Conservation (phyloP, 805 yeast genomes). For the Hanseniaspora lindneri region DNA sequence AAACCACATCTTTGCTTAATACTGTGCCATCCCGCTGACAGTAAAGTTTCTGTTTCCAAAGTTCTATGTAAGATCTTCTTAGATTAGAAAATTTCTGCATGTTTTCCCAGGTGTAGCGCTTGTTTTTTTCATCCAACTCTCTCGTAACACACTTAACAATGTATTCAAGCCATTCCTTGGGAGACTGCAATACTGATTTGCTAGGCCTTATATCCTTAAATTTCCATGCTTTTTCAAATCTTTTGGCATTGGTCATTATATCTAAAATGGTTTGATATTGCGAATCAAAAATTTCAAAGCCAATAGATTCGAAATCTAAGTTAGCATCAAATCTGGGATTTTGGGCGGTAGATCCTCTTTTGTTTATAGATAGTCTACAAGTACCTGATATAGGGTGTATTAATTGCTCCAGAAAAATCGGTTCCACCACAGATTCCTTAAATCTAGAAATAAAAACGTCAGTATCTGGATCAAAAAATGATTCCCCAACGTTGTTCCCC, state of each 20-base stretch:
- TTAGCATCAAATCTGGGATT: slow-evolving; percentile 63
- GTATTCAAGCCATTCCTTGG: slow-evolving; percentile 70
- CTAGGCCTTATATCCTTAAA: slow-evolving; percentile 62
- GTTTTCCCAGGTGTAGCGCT: slow-evolving; percentile 81
- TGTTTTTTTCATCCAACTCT: slow-evolving; percentile 71
- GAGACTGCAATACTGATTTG: slow-evolving; percentile 42
- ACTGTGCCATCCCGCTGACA: slow-evolving; percentile 26
- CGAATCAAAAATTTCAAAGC: slow-evolving; percentile 69
- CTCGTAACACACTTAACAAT: slow-evolving; percentile 63
- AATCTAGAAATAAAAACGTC: slow-evolving; percentile 41
- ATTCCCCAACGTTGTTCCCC: slow-evolving; percentile 30
- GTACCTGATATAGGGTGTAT: slow-evolving; percentile 80
- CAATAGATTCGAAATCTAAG: slow-evolving; percentile 74
- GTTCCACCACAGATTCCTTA: slow-evolving; percentile 34
- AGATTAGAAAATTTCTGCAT: slow-evolving; percentile 61
- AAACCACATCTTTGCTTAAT: slow-evolving; percentile 30
- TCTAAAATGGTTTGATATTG: slow-evolving; percentile 75
- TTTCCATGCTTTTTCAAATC: slow-evolving; percentile 64
- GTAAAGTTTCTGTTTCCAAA: slow-evolving; percentile 54
- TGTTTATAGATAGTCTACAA: slow-evolving; percentile 73
- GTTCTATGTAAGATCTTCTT: slow-evolving; percentile 49
- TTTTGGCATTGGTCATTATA: slow-evolving; percentile 69
- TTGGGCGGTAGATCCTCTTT: slow-evolving; percentile 56
- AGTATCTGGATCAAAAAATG: slow-evolving; percentile 39
- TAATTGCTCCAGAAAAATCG: slow-evolving; percentile 38